Evolutionary conservation across 176 grass and related monocot genomes (phyloP).

Genomic region (Bothriochloa decipiens): DNA sequence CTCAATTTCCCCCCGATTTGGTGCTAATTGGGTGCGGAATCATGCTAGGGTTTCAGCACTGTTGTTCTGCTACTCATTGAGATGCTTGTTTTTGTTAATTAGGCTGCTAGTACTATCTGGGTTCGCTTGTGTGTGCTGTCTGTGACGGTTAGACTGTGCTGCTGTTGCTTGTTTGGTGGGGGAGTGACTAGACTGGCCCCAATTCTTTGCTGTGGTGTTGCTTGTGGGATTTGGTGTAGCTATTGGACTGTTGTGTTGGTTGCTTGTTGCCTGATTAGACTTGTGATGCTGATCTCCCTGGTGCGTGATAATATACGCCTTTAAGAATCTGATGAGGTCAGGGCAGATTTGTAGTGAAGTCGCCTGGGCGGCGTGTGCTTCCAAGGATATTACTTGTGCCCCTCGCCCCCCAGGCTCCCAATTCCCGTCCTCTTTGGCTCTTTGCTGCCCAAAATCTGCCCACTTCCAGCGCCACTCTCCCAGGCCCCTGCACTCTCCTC

Average conservation of each 20-base stretch:
- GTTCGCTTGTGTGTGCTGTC: neutral
- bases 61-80: neutral
- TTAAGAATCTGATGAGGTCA: neutral
- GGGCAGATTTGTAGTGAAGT: neutral
- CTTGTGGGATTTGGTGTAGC: constrained; percentile 22
- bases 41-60: neutral
- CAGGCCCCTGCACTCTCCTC: neutral
- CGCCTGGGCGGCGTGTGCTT: neutral
- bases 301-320: neutral
- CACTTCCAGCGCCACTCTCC: neutral
- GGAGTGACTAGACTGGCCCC: neutral
- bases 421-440: neutral
- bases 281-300: neutral
- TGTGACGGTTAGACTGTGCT: neutral
- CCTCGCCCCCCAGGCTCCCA: neutral
- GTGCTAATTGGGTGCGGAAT: neutral
- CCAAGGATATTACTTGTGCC: neutral
- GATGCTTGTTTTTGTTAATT: neutral
- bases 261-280: constrained; percentile 34
- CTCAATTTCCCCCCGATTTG: neutral
- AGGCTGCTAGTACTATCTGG: neutral
- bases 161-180: constrained; percentile 42
- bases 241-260: constrained; percentile 20
- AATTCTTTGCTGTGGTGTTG: constrained; percentile 25
- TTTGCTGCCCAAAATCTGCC: neutral